These are phyloP conservation scores for Didymella pomorum DNA, from an alignment of 2,329 filamentous ascomycete genomes.

Conservation along the genomic window DNA sequence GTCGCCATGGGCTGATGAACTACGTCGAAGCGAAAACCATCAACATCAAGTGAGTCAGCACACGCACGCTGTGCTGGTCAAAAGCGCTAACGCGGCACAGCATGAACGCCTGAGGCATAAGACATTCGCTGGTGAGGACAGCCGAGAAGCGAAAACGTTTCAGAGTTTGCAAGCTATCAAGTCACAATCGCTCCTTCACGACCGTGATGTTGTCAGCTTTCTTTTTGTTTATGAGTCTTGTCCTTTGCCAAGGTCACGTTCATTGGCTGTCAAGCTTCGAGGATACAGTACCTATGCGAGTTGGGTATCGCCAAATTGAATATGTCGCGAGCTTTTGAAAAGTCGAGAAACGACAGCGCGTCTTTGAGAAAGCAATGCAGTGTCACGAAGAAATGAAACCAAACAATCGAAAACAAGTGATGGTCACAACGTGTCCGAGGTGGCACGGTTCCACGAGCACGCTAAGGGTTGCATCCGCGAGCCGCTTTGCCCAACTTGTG, in stretches of 20 bases:
- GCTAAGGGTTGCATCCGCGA: constrained; percentile 10
- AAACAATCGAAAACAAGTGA: constrained; percentile 1
- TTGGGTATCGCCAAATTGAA: background rate
- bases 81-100: constrained; percentile 1
- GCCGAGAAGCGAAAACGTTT: background rate
- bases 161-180: background rate
- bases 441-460: constrained; percentile 13
- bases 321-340: background rate
- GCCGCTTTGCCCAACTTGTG: constrained; percentile 9
- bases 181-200: background rate
- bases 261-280: background rate
- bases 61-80: background rate
- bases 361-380: constrained; percentile 6
- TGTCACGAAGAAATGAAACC: constrained; percentile 14
- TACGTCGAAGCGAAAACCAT: constrained; percentile 47
- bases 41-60: constrained; percentile 37
- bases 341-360: constrained; percentile 7
- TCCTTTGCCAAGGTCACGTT: background rate
- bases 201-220: background rate
- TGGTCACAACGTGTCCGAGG: constrained; percentile 11
- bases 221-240: background rate
- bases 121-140: background rate
- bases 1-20: constrained; percentile 39
- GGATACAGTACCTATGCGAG: background rate
- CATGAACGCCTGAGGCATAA: constrained; percentile 8